Conservation (phyloP, 805 yeast genomes). For the Wickerhamomyces hampshirensis region DNA sequence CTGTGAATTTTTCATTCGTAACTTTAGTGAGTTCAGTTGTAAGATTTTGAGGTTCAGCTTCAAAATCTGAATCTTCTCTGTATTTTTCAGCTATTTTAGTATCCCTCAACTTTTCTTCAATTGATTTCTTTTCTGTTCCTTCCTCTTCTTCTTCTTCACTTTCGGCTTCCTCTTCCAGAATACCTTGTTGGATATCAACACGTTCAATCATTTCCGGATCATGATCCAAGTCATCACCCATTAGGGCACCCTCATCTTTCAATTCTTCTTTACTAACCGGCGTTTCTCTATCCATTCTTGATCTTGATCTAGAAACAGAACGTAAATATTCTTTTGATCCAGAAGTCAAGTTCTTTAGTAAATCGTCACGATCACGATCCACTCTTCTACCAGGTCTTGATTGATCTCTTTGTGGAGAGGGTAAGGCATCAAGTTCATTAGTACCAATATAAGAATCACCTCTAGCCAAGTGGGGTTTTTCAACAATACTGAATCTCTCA, state of each 20-base stretch:
- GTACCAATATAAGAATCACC: constrained; percentile 74
- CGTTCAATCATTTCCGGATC: constrained; percentile 14
- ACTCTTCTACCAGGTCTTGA: constrained; percentile 24
- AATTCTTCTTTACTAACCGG: constrained; percentile 37
- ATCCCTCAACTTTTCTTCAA: not conserved
- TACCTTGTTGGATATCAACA: constrained; percentile 9
- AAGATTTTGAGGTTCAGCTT: no score
- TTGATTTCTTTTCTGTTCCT: not conserved
- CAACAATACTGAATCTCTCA: constrained; percentile 4
- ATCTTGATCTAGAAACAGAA: constrained; percentile 60
- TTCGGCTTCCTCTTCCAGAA: constrained; percentile 14
- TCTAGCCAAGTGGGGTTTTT: constrained; percentile 63
- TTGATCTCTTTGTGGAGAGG: constrained; percentile 21
- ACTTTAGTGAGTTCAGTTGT: no score
- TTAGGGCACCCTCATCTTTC: constrained; percentile 52
- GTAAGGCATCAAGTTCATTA: constrained; percentile 27
- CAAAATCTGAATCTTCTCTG: not conserved
- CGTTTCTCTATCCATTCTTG: constrained; percentile 38
- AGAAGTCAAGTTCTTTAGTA: constrained; percentile 26
- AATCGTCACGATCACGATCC: constrained; percentile 25
- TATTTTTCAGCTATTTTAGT: not conserved
- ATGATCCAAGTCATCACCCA: constrained; percentile 37
- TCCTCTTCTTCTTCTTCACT: not conserved
- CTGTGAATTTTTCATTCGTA: not conserved
- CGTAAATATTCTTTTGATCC: constrained; percentile 46